Conservation (phyloP, 1,139 yeast species). For the Hyphopichia fennica region DNA sequence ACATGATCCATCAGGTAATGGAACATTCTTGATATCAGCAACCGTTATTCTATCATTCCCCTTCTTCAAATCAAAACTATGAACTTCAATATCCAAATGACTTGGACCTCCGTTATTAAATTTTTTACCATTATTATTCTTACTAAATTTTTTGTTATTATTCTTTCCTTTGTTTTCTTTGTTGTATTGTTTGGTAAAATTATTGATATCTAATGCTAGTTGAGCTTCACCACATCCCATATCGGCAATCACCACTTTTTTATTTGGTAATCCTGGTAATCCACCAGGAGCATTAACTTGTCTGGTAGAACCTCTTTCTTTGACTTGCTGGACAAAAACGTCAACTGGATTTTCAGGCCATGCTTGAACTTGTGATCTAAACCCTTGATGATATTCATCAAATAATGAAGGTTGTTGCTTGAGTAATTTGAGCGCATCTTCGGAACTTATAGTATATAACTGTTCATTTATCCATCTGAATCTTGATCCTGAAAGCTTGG, state of each 20-base stretch:
- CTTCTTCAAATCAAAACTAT: constrained; percentile 87
- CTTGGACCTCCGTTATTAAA: constrained; percentile 21
- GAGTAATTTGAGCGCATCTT: constrained; percentile 71
- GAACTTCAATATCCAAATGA: constrained; percentile 59
- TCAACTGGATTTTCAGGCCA: constrained; percentile 99
- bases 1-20: constrained; percentile 74
- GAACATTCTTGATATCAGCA: constrained; percentile 91
- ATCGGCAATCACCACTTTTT: constrained; percentile 79
- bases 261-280: constrained; percentile 62
- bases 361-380: constrained; percentile 87
- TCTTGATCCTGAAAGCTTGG: constrained; percentile 88
- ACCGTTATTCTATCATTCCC: constrained; percentile 88
- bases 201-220: constrained; percentile 64
- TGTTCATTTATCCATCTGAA: constrained; percentile 98
- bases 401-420: constrained; percentile 82
- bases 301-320: constrained; percentile 54
- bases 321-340: constrained; percentile 74
- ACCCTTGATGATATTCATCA: constrained; percentile 94
- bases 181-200: constrained; percentile 44
- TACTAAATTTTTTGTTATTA: constrained; percentile 34
- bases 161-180: constrained; percentile 20
- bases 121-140: constrained; percentile 29
- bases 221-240: constrained; percentile 99
- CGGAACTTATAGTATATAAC: constrained; percentile 79
- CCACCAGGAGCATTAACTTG: constrained; percentile 95